Percentiles rank a stretch among this genome's conserved stretches.
Conservation (phyloP, 2,329 filamentous ascomycete genomes). For the Diaporthe sp. region DNA sequence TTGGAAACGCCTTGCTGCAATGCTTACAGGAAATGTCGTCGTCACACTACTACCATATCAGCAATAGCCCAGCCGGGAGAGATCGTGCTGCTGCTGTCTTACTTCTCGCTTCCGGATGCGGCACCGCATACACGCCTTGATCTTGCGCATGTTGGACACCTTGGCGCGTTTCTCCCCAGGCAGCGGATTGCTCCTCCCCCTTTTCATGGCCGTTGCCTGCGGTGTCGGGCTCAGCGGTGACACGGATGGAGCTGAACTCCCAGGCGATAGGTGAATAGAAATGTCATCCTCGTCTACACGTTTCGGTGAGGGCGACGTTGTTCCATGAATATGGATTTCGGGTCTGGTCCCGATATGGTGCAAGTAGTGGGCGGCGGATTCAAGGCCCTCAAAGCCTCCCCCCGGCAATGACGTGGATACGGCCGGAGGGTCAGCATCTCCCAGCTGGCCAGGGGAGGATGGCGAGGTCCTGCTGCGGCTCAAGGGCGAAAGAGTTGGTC, state of each 20-base stretch:
- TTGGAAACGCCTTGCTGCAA: constrained; percentile 23
- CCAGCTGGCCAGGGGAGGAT: neutral
- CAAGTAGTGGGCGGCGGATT: constrained; percentile 1
- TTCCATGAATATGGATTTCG: neutral
- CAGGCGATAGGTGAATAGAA: neutral
- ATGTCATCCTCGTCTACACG: constrained; percentile 21
- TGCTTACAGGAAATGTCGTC: constrained; percentile 19
- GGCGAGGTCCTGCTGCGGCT: constrained; percentile 16
- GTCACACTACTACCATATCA: constrained; percentile 29
- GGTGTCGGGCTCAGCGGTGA: neutral
- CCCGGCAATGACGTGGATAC: neutral
- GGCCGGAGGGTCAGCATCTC: neutral
- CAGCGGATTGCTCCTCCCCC: constrained; percentile 24
- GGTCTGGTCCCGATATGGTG: constrained; percentile 7
- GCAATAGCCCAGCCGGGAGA: neutral
- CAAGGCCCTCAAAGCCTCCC: neutral
- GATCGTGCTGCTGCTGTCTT: neutral
- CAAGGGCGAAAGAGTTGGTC: neutral
- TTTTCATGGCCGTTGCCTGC: constrained; percentile 14
- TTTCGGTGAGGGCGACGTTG: constrained; percentile 6
- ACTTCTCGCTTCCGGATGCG: constrained; percentile 33
- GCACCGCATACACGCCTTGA: constrained; percentile 33
- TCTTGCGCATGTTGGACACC: constrained; percentile 32
- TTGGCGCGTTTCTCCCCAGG: constrained; percentile 19
- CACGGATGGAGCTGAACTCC: neutral